These are phyloP conservation scores for Botryotinia convoluta DNA, from an alignment of 2,329 filamentous ascomycete species.

Conservation along the genomic window DNA sequence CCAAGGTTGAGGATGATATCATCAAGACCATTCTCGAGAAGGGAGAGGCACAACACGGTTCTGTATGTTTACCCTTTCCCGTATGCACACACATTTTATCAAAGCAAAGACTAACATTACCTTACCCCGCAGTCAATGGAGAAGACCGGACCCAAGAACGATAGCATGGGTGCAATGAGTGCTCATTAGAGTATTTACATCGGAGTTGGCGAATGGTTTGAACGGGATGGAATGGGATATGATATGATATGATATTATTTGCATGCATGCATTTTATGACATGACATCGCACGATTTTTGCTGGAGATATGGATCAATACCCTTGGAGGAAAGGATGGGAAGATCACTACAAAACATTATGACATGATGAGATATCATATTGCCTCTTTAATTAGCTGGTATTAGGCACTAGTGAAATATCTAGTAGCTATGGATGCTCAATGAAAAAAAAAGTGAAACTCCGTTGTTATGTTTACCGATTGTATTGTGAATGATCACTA, in stretches of 20 bases:
- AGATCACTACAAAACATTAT: neutral
- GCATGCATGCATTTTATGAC: neutral
- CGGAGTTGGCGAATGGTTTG: conserved; percentile 14
- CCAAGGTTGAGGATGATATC: conserved; percentile 72
- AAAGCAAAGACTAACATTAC: conserved; percentile 21
- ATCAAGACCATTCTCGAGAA: conserved; percentile 78
- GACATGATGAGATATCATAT: neutral
- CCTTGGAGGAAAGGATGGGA: neutral
- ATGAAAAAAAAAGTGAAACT: conserved; percentile 3
- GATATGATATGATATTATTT: conserved; percentile 10
- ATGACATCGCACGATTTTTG: neutral
- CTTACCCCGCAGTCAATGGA: conserved; percentile 35
- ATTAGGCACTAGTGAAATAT: neutral
- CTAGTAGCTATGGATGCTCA: neutral
- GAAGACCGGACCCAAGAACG: conserved; percentile 39
- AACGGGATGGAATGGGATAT: neutral
- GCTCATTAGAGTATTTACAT: conserved; percentile 31
- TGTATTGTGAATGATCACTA: neutral
- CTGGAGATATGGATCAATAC: conserved; percentile 1
- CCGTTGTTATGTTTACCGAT: neutral
- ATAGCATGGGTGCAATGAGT: conserved; percentile 33
- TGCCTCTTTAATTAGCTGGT: neutral
- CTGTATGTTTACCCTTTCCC: conserved; percentile 44
- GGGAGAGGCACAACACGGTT: conserved; percentile 63
- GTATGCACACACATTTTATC: neutral